phyloP scores from a whole-genome alignment of 1,139 yeast species.

The Geotrichum citri-aurantii region DNA sequence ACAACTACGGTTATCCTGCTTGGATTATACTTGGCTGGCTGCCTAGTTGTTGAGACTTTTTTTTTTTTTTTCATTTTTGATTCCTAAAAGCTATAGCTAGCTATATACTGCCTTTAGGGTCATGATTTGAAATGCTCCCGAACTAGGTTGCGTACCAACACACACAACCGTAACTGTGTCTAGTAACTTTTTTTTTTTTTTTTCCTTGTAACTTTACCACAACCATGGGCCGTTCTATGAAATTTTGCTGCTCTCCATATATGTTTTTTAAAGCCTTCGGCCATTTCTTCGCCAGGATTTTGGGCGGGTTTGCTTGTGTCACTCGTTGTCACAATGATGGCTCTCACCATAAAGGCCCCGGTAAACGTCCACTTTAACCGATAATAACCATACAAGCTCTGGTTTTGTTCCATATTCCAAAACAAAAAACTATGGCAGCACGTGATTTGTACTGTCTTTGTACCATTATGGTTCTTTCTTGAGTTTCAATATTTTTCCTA shows the following conservation, averaged over 20 bases:
- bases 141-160: neutral
- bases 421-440: neutral
- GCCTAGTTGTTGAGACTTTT: neutral
- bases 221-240: neutral
- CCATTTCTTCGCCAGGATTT: neutral
- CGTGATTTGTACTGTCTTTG: neutral
- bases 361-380: neutral
- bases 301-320: neutral
- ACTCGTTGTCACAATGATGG: neutral
- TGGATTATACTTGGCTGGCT: neutral
- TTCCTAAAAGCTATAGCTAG: neutral
- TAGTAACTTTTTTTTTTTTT: neutral
- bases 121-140: neutral
- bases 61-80: neutral
- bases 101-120: neutral
- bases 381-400: neutral
- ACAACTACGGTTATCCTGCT: no score
- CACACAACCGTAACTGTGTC: neutral
- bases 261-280: neutral
- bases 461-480: neutral
- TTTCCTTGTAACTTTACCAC: neutral
- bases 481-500: neutral
- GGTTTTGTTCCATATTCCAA: neutral
- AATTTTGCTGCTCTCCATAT: neutral
- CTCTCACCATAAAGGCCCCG: neutral